Base-by-base conservation (phyloP, 2,329 filamentous ascomycete genomes). In the Neonectria faginata region DNA sequence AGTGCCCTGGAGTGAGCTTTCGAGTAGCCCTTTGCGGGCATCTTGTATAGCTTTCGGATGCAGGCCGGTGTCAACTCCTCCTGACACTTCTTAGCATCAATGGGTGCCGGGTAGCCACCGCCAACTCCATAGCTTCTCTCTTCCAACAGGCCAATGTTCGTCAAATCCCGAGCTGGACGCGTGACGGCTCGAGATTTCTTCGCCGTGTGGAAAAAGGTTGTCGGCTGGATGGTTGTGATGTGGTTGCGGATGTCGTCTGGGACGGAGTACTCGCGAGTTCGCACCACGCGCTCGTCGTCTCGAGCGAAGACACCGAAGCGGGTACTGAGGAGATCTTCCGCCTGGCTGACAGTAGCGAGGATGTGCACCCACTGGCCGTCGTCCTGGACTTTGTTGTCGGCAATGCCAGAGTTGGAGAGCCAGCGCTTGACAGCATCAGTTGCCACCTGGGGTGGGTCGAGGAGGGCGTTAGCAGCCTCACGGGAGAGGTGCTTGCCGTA, bases 1-100 rank as follows among this genome's bases (percentile, higher is more conserved):
- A 84, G 86, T 61, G 90, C 90, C 0, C 79, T 90, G 25, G 83
- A 87, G 71, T 82, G 86, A 11, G 89, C 85, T 22, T 77, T 88
- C 8, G 85, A 79, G 9, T 90, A 88, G 29, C 79, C 75, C 9
- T 75, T 64, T 16, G 45, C 31, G 27, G 75, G 76, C 27, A 85
- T 78, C 3, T 79, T 79, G 73, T 86, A 86, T 14, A 84, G 70
- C 7, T 79, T 76, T 42, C 79, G 77, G 5, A 85, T 64, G 33
- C 84, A 86, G 1, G 76, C 74, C 1, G 84, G 84, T 0, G 82
- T 84, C 56, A 82, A 75, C 22, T 71, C 68, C 1, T 70, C 66
- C 29, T 81, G 79, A 72, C 82, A 84, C 11, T 57, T 69, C 4
- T 71, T 45, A 10, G 73, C 41, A 18, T 73, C 67, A 2, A 62